Base-by-base conservation (phyloP, 176 grass and related monocot genomes). In the Oryza nivara region DNA sequence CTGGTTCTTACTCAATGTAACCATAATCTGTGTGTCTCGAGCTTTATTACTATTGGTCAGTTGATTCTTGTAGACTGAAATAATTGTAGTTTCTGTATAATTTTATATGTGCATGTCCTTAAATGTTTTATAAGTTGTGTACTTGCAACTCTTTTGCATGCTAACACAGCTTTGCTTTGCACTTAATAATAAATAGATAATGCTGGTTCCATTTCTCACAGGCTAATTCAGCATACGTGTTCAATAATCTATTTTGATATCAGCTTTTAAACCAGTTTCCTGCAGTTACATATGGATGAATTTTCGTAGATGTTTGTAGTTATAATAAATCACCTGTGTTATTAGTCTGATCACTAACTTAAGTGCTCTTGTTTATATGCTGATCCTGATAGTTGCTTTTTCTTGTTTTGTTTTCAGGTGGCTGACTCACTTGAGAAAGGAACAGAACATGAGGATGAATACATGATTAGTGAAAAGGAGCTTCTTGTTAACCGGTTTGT, bases 391-490 rank as follows among this genome's bases (percentile, higher is more conserved):
- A 65, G 8, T 87, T 93, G 22, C 0, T 64, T 78, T 87, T 78
- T 87, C 43, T 67, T 77, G 56, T 63, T 58, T 63, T 90, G 68
- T 81, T 75, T 73, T 15, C 82, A 98, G 96, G 93, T 93, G 11
- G 96, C 96, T 74, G 93, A 98, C 67, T 98, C 96, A 60, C 96
- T 98, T 88, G 96, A 98, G 79, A 98, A 98, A 89, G 96, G 96
- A 98, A 98, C 96, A 70, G 96, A 98, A 84, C 88, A 98, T 83
- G 93, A 98, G 86, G 96, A 98, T 81, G 96, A 98, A 70, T 98
- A 98, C 89, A 98, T 98, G 96, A 98, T 98, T 51, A 98, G 96
- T 89, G 96, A 98, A 87, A 98, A 95, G 78, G 96, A 95, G 77
- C 91, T 98, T 83, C 89, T 98, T 89, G 96, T 95, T 86, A 98